Evolutionary conservation across 1,284 basidiomycete species (phyloP), one percentile per base, ranked within the genome.

Genomic region (Neotropicomus parvogracilis): DNA sequence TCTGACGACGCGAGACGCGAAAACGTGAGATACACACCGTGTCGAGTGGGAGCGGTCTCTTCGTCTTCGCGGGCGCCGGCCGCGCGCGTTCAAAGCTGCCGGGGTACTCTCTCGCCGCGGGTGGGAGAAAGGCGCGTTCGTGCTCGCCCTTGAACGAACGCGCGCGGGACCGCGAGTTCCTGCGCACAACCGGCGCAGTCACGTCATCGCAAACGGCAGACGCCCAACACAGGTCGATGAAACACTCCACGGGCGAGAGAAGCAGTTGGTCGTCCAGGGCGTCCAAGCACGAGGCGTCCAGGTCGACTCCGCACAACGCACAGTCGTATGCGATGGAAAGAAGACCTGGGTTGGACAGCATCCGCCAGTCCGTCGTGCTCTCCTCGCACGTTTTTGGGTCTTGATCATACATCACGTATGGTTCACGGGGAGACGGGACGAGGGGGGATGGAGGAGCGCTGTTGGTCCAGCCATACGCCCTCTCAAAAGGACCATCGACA

Each of bases 221-320:
- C 1, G 52, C 53, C 66, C 63, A 65, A n/a, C 63, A 65, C 16
- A 58, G 28, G 6, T 69, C 63, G 6, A 48, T 50, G 39, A 65
- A 68, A 26, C 50, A 67, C 6, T 62, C 64, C 31, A 58, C 34
- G 21, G 63, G 63, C 9, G 62, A 59, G 27, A 51, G 31, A 1
- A 65, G 50, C 12, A 65, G 64, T 10, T 65, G 54, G 27, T 68
- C 66, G 40, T 65, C 63, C 1, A 65, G 38, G 5, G 43, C 34
- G 7, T 57, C 58, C 27, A 65, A 33, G 28, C 65, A 67, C 0
- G 65, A 53, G 2, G 49, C 32, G 46, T 65, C 64, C 49, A 65
- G 34, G 20, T 64, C 55, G 1, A 58, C 59, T 11, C 66, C 63
- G 21, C 65, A 65, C 21, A 52, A 38, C 3, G 66, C 53, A 27